Percentiles rank a stretch among this genome's conserved stretches.
Conservation (phyloP, 768 basidiomycete species). For the Russula compacta region DNA sequence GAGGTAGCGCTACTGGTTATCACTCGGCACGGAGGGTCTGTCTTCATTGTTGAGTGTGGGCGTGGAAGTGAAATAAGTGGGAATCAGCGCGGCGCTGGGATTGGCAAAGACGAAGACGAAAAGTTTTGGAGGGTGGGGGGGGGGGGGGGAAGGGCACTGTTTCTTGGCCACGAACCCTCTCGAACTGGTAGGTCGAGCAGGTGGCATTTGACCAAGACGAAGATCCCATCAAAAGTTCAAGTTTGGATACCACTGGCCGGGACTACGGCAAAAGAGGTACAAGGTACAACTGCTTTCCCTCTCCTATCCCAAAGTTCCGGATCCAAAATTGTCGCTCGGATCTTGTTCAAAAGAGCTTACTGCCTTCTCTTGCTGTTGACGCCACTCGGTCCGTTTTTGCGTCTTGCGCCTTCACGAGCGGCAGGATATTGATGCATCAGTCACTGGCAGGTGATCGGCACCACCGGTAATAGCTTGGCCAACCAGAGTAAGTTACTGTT, state of each 20-base stretch:
- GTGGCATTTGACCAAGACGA: not conserved
- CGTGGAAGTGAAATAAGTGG: too few species aligned
- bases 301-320: not conserved
- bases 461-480: not conserved
- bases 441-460: not conserved
- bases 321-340: not conserved
- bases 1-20: too few species aligned
- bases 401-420: not conserved
- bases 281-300: too few species aligned
- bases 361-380: not conserved
- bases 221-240: not conserved
- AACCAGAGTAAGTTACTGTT: not conserved
- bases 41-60: too few species aligned
- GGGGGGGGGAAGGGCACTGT: too few species aligned
- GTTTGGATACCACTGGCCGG: too few species aligned
- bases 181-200: not conserved
- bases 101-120: too few species aligned
- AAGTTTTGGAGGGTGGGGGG: too few species aligned
- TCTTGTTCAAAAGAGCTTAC: not conserved
- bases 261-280: too few species aligned
- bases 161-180: too few species aligned
- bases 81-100: too few species aligned
- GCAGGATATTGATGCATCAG: not conserved
- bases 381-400: not conserved
- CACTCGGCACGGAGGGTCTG: too few species aligned